These are phyloP conservation scores for Penicillium steckii DNA, from an alignment of 495 filamentous ascomycete genomes.

Conservation along the genomic window DNA sequence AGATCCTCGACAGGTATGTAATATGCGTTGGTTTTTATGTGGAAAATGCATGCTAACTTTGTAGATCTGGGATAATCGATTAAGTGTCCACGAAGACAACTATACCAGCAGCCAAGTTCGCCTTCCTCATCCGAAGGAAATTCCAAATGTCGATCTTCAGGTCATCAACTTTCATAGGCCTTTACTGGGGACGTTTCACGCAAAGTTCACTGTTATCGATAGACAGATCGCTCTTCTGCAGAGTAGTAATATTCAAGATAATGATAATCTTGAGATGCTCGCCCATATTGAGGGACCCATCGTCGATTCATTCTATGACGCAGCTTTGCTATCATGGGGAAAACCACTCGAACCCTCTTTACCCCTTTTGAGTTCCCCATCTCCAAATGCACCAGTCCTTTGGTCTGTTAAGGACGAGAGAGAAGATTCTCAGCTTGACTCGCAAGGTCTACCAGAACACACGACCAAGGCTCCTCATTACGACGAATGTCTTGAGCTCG, in stretches of 20 bases:
- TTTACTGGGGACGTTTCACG: conserved; percentile 71
- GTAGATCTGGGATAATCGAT: conserved; percentile 57
- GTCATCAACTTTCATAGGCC: conserved; percentile 76
- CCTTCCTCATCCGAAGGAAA: conserved; percentile 59
- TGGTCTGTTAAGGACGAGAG: conserved; percentile 9
- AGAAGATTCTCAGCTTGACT: conserved; percentile 10
- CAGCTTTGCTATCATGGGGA: conserved; percentile 68
- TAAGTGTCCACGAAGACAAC: conserved; percentile 54
- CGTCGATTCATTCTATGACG: conserved; percentile 73
- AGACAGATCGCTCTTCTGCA: conserved; percentile 63
- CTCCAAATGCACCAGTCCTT: conserved; percentile 33
- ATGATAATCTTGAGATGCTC: conserved; percentile 80
- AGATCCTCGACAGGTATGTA: conserved; percentile 53
- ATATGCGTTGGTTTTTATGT: neutral
- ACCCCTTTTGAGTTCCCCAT: conserved; percentile 53
- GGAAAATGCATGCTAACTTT: conserved; percentile 3
- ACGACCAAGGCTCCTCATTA: conserved; percentile 59
- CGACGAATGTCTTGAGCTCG: conserved; percentile 55
- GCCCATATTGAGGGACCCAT: conserved; percentile 73
- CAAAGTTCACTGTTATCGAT: conserved; percentile 77
- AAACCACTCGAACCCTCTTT: conserved; percentile 61
- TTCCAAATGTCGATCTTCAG: conserved; percentile 68
- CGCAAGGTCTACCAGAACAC: conserved; percentile 51
- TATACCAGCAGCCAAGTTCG: conserved; percentile 56
- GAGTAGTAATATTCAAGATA: conserved; percentile 79